Evolutionary conservation across 805 yeast species (phyloP).

Genomic region (Sugiyamaella lignohabitans): DNA sequence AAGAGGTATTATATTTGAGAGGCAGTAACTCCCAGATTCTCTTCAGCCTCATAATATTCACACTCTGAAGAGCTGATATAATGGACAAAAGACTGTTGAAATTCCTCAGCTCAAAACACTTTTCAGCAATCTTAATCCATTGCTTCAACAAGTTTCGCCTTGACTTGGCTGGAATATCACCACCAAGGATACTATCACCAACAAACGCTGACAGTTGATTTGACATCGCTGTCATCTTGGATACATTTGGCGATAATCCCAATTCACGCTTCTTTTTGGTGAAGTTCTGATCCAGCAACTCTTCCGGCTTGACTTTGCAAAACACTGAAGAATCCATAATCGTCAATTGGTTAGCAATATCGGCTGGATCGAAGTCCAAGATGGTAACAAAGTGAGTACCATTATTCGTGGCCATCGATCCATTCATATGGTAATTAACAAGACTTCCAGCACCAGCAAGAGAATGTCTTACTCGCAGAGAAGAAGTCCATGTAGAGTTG

Average conservation of each 20-base stretch:
- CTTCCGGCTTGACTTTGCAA: constrained; percentile 25
- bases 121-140: constrained; percentile 34
- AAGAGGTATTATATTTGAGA: constrained; percentile 21
- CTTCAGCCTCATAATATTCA: constrained; percentile 31
- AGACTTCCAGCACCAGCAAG: constrained; percentile 1
- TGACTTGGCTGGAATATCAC: constrained; percentile 24
- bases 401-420: neutral
- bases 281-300: constrained; percentile 32
- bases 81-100: constrained; percentile 31
- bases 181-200: constrained; percentile 30
- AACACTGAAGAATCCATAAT: constrained; percentile 30
- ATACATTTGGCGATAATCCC: constrained; percentile 31
- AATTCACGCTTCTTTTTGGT: constrained; percentile 24
- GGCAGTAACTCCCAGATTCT: constrained; percentile 31
- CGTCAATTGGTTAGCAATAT: constrained; percentile 32
- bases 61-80: constrained; percentile 30
- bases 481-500: constrained; percentile 16
- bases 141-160: constrained; percentile 31
- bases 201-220: constrained; percentile 34
- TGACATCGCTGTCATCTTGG: constrained; percentile 24
- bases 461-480: constrained; percentile 8
- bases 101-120: constrained; percentile 28
- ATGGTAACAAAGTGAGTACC: constrained; percentile 13
- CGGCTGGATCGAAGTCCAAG: constrained; percentile 29
- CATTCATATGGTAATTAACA: constrained; percentile 6